Evolutionary conservation across 768 basidiomycete genomes (phyloP).

Genomic region (Xerocomus brunneocitrinus): DNA sequence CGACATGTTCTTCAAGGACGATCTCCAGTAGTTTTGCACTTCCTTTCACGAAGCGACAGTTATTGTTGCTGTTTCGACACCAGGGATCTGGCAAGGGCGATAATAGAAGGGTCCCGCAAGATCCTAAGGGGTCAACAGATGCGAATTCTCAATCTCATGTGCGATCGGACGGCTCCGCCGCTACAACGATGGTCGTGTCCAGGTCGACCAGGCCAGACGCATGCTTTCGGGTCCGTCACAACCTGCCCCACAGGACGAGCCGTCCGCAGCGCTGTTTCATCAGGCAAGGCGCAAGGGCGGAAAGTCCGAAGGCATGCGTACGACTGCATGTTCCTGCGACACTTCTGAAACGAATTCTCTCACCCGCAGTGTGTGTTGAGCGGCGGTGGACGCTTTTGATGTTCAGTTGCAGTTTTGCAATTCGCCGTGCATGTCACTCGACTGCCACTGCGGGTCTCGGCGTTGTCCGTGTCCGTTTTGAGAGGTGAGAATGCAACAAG

Average conservation of each 20-base stretch:
- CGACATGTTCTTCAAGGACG: not conserved
- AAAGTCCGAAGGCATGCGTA: not conserved
- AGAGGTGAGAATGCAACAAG: not conserved
- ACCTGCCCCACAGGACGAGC: not conserved
- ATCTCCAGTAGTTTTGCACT: too few species aligned
- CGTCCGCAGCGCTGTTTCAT: not conserved
- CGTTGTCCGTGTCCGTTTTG: not conserved
- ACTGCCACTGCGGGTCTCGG: not conserved
- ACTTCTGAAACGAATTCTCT: constrained; percentile 11
- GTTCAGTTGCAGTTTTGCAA: not conserved
- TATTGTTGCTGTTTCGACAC: too few species aligned
- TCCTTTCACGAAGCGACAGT: too few species aligned
- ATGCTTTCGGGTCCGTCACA: not conserved
- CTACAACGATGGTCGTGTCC: not conserved
- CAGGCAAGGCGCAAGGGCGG: not conserved
- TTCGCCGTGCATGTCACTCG: constrained; percentile 1
- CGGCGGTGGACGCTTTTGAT: constrained; percentile 1
- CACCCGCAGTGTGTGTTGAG: not conserved
- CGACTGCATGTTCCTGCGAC: constrained; percentile 9
- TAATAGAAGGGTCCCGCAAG: too few species aligned
- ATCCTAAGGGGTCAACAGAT: not conserved
- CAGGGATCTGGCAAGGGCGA: too few species aligned
- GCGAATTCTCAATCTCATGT: not conserved
- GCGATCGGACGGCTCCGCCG: not conserved
- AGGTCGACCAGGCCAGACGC: not conserved